Evolutionary conservation across 306 rosid genomes (phyloP).

Genomic region (Spatholobus suberectus): DNA sequence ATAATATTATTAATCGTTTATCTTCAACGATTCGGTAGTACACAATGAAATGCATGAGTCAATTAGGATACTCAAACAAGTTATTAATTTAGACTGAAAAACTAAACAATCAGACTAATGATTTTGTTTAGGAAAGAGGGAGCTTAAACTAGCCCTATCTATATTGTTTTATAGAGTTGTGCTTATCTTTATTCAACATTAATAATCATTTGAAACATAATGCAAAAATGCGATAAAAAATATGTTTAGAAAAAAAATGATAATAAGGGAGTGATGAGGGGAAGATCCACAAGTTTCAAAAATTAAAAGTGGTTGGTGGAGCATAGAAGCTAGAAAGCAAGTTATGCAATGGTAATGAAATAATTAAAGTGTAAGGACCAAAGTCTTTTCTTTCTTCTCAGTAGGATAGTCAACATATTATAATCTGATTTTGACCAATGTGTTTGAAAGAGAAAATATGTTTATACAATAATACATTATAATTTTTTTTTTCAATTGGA

Average conservation of each 20-base stretch:
- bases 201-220: not conserved
- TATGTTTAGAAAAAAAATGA: not conserved
- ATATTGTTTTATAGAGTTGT: not conserved
- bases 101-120: not conserved
- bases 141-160: not conserved
- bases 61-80: not conserved
- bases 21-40: not conserved
- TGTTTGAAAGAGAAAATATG: not conserved
- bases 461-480: not conserved
- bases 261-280: not conserved
- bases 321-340: conserved; percentile 13
- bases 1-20: not conserved
- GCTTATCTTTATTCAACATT: not conserved
- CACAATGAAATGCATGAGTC: not conserved
- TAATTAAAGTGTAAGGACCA: conserved; percentile 20
- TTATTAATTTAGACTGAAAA: not conserved
- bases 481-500: no score
- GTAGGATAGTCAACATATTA: conserved; percentile 2
- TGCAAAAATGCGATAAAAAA: not conserved
- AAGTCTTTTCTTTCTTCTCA: not conserved
- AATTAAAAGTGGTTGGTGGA: conserved; percentile 14
- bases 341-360: not conserved
- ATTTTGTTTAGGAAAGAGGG: not conserved
- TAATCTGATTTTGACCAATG: conserved; percentile 30
- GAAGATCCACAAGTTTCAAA: not conserved